Percentiles rank a stretch among this genome's conserved stretches.
Evolutionary conservation across 2,329 filamentous ascomycete species (phyloP).

Genomic region (Cylindrodendrum hubeiense): DNA sequence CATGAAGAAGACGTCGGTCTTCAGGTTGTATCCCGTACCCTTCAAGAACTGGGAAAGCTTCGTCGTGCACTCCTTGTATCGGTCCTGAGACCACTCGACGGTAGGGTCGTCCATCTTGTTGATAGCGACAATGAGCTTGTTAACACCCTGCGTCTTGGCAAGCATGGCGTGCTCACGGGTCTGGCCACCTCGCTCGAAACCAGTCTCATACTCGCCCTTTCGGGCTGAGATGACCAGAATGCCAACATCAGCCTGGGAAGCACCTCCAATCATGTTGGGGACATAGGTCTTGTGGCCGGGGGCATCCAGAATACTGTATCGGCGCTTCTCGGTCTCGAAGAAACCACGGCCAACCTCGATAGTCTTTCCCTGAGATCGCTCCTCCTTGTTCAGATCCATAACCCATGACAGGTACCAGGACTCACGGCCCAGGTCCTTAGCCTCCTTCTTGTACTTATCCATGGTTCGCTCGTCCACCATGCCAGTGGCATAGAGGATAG

Average conservation of each 20-base stretch:
- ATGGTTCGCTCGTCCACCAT: constrained; percentile 99
- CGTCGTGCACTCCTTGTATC: constrained; percentile 92
- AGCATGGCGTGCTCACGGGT: constrained; percentile 98
- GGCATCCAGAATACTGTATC: constrained; percentile 96
- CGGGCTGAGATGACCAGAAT: constrained; percentile 95
- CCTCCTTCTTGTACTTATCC: constrained; percentile 98
- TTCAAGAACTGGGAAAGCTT: constrained; percentile 92
- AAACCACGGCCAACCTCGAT: constrained; percentile 96
- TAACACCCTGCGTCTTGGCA: constrained; percentile 97
- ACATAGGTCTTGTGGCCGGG: constrained; percentile 99
- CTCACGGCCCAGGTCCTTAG: constrained; percentile 95
- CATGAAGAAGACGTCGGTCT: constrained; percentile 95
- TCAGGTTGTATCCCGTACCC: constrained; percentile 92
- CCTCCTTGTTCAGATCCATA: constrained; percentile 95
- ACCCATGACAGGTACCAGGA: constrained; percentile 99
- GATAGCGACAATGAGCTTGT: constrained; percentile 93
- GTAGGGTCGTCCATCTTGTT: constrained; percentile 99
- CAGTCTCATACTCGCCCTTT: constrained; percentile 99
- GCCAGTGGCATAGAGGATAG: constrained; percentile 91
- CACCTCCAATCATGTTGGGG: constrained; percentile 97
- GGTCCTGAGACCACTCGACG: constrained; percentile 93
- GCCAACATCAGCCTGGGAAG: constrained; percentile 92
- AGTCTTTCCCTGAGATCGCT: constrained; percentile 96
- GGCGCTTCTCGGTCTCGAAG: constrained; percentile 96
- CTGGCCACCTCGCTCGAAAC: constrained; percentile 95